phyloP scores from a whole-genome alignment of 106 monocot genomes.

The Dendrobium chrysotoxum region DNA sequence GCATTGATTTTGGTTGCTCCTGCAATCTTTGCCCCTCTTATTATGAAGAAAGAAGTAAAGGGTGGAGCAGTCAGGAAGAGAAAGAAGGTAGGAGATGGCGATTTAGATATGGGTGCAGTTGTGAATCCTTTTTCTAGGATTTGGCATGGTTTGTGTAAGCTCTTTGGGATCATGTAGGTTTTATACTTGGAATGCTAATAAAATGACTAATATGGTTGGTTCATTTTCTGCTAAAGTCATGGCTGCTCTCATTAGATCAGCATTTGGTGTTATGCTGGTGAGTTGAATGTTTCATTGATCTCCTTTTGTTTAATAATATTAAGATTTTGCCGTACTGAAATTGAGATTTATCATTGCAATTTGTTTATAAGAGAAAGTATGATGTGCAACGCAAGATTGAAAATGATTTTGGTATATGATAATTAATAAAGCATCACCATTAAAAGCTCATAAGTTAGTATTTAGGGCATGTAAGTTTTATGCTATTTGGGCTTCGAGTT shows the following conservation, averaged over 20 bases:
- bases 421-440: neutral
- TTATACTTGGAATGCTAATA: constrained; percentile 19
- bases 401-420: neutral
- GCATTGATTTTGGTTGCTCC: constrained; percentile 85
- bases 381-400: neutral
- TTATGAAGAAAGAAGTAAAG: constrained; percentile 18
- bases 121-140: constrained; percentile 34
- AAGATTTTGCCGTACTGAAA: too few species aligned
- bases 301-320: too few species aligned
- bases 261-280: constrained; percentile 60
- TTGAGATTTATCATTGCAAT: neutral
- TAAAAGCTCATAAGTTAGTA: neutral
- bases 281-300: neutral
- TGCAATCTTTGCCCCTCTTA: constrained; percentile 67
- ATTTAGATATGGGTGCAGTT: neutral
- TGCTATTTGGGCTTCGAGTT: too few species aligned
- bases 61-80: constrained; percentile 8
- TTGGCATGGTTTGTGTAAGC: constrained; percentile 32
- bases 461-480: too few species aligned
- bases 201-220: constrained; percentile 40
- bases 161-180: constrained; percentile 17
- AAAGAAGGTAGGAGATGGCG: neutral
- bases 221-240: constrained; percentile 36
- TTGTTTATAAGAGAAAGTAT: neutral
- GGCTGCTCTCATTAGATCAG: constrained; percentile 47